A percentile compares a stretch with the other conserved stretches of the same genome.
Evolutionary conservation across 148 eudicot species (phyloP).

Genomic region (Rhododendron molle): DNA sequence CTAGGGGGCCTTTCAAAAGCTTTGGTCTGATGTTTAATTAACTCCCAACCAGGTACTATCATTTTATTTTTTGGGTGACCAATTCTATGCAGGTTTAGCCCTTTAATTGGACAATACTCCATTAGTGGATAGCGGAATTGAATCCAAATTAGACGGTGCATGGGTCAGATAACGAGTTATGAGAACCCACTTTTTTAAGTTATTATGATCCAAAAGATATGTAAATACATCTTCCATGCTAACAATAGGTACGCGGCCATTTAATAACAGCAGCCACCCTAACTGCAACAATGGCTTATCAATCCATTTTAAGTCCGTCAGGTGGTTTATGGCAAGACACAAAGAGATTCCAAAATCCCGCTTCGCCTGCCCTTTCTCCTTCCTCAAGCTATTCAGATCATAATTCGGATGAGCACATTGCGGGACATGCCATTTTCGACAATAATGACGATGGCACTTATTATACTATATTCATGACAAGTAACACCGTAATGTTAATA

Average conservation of each 20-base stretch:
- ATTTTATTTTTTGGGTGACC: too few species aligned
- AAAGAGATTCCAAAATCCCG: not conserved
- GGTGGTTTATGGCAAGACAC: not conserved
- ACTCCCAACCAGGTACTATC: not conserved
- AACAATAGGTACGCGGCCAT: not conserved
- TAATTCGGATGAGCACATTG: too few species aligned
- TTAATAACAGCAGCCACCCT: not conserved
- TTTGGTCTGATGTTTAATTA: not conserved
- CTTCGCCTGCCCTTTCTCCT: not conserved
- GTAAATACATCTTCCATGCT: not conserved
- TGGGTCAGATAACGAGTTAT: too few species aligned
- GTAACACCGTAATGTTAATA: not conserved
- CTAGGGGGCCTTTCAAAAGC: too few species aligned
- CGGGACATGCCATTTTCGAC: not conserved
- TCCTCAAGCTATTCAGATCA: not conserved
- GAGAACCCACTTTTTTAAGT: too few species aligned
- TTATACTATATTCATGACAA: accelerated
- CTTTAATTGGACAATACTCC: not conserved
- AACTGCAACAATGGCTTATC: not conserved
- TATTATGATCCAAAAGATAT: too few species aligned
- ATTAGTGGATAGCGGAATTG: not conserved
- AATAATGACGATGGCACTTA: accelerated
- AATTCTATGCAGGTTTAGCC: too few species aligned
- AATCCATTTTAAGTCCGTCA: not conserved
- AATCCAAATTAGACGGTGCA: not conserved